Evolutionary conservation across 73 alveolate genomes (phyloP).

Genomic region (Paramecium biaurelia): DNA sequence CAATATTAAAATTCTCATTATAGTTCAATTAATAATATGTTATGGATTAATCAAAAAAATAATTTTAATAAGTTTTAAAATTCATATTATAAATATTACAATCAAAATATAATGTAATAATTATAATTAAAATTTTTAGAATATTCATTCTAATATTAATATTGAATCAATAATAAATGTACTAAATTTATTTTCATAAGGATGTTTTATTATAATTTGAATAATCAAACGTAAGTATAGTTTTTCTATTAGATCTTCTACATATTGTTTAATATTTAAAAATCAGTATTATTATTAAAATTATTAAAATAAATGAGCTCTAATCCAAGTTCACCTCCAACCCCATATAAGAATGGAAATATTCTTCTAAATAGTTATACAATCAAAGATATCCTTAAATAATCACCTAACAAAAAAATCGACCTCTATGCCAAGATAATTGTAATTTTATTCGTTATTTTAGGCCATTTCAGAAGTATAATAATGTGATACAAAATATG

Average conservation of each 20-base stretch:
- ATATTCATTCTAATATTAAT: neutral
- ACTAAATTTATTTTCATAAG: neutral
- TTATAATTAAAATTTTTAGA: neutral
- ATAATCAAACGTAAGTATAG: neutral
- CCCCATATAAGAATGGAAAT: neutral
- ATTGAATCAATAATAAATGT: too few relatives aligned
- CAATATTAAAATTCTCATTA: neutral
- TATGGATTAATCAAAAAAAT: neutral
- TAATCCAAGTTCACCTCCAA: slow-evolving; percentile 48
- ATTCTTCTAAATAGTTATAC: neutral
- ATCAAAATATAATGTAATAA: neutral
- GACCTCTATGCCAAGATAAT: slow-evolving; percentile 16
- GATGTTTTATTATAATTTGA: neutral
- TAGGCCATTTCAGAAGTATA: neutral
- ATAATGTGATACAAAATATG: neutral
- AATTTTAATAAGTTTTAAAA: neutral
- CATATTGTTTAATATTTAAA: neutral
- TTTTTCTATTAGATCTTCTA: neutral
- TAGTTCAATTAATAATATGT: neutral
- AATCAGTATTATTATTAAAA: neutral
- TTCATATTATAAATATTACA: neutral
- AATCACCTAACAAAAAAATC: neutral
- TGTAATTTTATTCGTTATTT: neutral
- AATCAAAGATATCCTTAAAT: neutral
- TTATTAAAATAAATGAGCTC: neutral